A percentile compares a stretch with the other conserved stretches of the same genome.
Evolutionary conservation across 345 rosid species (phyloP).

Genomic region (Salix arbutifolia): DNA sequence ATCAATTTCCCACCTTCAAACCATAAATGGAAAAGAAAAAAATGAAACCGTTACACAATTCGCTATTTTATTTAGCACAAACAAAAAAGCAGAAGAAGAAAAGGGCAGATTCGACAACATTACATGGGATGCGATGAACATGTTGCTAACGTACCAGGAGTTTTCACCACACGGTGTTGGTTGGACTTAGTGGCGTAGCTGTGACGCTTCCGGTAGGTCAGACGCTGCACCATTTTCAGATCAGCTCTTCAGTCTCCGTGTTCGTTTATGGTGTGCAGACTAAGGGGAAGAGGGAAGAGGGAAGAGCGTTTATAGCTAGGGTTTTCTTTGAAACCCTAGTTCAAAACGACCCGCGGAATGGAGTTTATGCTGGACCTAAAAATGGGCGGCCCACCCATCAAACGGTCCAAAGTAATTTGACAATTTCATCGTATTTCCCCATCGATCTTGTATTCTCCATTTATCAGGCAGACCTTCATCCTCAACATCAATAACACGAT

Average conservation of each 20-base stretch:
- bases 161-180: constrained; percentile 87
- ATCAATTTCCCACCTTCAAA: constrained; percentile 26
- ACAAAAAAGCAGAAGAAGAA: background rate
- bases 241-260: background rate
- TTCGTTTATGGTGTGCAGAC: background rate
- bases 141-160: constrained; percentile 52
- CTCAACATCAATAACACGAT: no score
- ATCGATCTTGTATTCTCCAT: no score
- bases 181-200: constrained; percentile 94
- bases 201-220: constrained; percentile 78
- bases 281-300: background rate
- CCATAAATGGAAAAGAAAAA: background rate
- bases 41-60: background rate
- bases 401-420: background rate
- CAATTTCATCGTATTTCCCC: no score
- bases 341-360: background rate
- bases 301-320: background rate
- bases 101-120: background rate
- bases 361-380: background rate
- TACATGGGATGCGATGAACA: background rate
- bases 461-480: no score
- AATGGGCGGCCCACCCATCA: background rate
- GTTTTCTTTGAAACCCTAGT: background rate
- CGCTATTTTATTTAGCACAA: background rate
- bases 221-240: constrained; percentile 78